Evolutionary conservation across 352 stramenopile genomes (phyloP).

Genomic region (Globisporangium paroecandrum): DNA sequence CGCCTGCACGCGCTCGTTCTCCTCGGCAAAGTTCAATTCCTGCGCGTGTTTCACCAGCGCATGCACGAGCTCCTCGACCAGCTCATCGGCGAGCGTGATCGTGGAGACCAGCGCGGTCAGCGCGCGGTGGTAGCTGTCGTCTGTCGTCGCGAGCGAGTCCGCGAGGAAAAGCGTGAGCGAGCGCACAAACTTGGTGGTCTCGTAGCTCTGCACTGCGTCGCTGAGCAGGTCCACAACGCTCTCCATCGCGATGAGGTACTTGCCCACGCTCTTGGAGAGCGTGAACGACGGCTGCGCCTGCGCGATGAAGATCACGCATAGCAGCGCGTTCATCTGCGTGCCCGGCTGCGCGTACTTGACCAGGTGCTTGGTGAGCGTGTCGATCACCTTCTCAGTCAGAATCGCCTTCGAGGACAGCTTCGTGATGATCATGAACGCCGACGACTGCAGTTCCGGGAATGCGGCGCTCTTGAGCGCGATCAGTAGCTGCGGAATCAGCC

Average conservation of each 20-base stretch:
- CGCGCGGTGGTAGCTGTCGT: conserved; percentile 40
- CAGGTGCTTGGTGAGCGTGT: conserved; percentile 68
- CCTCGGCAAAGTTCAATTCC: conserved; percentile 32
- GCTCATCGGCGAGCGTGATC: conserved; percentile 42
- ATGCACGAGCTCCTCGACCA: conserved; percentile 47
- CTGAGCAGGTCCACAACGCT: conserved; percentile 61
- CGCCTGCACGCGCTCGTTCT: conserved; percentile 39
- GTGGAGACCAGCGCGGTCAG: conserved; percentile 39
- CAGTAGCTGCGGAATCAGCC: conserved; percentile 76
- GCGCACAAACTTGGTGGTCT: conserved; percentile 67
- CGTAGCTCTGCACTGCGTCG: conserved; percentile 67
- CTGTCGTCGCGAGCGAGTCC: conserved; percentile 28
- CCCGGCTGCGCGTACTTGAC: conserved; percentile 70
- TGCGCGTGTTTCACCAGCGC: conserved; percentile 45
- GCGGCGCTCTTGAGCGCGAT: conserved; percentile 57
- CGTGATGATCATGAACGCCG: conserved; percentile 82
- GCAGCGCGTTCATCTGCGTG: conserved; percentile 66
- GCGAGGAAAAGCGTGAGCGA: conserved; percentile 51
- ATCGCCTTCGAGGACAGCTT: conserved; percentile 81
- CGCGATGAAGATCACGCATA: conserved; percentile 73
- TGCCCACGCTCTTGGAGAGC: conserved; percentile 50
- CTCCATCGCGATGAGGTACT: conserved; percentile 65
- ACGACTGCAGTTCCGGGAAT: conserved; percentile 75
- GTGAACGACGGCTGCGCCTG: conserved; percentile 70
- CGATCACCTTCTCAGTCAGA: conserved; percentile 66